Conservation (phyloP, 78 protist species). For the Guillardia theta region DNA sequence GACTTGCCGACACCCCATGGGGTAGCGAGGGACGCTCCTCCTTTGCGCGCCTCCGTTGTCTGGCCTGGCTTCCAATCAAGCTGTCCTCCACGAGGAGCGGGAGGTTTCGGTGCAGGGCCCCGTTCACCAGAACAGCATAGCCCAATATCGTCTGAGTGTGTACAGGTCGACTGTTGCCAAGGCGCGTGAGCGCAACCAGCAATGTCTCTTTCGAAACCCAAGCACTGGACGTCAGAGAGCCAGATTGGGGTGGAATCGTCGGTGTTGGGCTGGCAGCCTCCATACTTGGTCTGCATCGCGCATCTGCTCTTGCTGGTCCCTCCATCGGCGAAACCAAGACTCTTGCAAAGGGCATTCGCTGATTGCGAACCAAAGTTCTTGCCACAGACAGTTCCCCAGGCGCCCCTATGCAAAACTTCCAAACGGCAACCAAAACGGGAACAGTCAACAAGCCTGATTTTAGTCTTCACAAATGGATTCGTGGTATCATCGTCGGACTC, state of each 20-base stretch:
- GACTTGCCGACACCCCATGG: not conserved
- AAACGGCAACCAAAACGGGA: not conserved
- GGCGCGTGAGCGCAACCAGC: not conserved
- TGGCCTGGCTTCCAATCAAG: not conserved
- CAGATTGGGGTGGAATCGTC: not conserved
- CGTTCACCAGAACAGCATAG: not conserved
- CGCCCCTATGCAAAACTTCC: not conserved
- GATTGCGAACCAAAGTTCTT: not conserved
- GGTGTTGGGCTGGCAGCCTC: not conserved
- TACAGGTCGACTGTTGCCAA: not conserved
- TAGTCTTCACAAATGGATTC: not conserved
- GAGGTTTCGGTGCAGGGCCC: not conserved
- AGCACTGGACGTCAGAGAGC: not conserved
- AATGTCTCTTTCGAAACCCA: not conserved
- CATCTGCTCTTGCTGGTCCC: not conserved
- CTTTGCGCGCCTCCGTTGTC: not conserved
- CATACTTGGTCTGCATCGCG: not conserved
- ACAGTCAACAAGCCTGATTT: not conserved
- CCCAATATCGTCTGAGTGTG: not conserved
- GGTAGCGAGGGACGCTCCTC: not conserved
- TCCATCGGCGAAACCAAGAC: not conserved
- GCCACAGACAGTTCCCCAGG: not conserved
- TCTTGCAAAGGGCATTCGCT: not conserved
- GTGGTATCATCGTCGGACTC: too few relatives aligned
- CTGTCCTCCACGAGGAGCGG: not conserved